phyloP scores from a whole-genome alignment of 1,284 basidiomycete species.

The Meira nashicola region DNA sequence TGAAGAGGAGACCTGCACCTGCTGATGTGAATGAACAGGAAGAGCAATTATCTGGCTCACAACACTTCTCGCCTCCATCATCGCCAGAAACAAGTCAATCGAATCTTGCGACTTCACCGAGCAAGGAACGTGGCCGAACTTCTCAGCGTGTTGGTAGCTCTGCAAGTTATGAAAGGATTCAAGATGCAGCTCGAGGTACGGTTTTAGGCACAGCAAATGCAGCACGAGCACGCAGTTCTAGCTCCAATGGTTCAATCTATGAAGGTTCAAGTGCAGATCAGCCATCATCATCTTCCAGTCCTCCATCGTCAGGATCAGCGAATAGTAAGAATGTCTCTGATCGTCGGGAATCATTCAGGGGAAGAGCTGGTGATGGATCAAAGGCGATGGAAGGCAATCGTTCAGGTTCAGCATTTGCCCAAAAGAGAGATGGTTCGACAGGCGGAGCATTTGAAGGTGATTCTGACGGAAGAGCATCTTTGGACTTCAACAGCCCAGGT shows the following conservation, averaged over 20 bases:
- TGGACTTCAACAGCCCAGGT: slow-evolving; percentile 25
- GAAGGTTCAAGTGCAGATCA: no score
- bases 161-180: slow-evolving; percentile 42
- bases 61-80: slow-evolving; percentile 13
- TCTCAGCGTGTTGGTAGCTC: slow-evolving; percentile 38
- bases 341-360: slow-evolving; percentile 29
- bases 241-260: slow-evolving; percentile 1
- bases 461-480: slow-evolving; percentile 27
- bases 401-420: slow-evolving; percentile 25
- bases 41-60: not conserved
- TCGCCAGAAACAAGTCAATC: not conserved
- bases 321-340: not conserved
- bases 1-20: slow-evolving; percentile 30
- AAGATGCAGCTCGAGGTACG: slow-evolving; percentile 25
- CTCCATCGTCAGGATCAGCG: not conserved
- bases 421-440: slow-evolving; percentile 15
- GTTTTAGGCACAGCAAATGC: not conserved
- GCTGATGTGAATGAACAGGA: not conserved
- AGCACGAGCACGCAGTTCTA: slow-evolving; percentile 1
- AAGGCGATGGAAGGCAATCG: slow-evolving; percentile 21
- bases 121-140: slow-evolving; percentile 26
- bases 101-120: no score
- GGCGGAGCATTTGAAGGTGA: not conserved
- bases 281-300: not conserved
- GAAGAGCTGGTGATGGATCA: slow-evolving; percentile 29